Percentiles rank a stretch among this genome's conserved stretches.
These are phyloP conservation scores for Blastobotrys ciferrii DNA, from an alignment of 1,139 yeast species.

Conservation along the genomic window DNA sequence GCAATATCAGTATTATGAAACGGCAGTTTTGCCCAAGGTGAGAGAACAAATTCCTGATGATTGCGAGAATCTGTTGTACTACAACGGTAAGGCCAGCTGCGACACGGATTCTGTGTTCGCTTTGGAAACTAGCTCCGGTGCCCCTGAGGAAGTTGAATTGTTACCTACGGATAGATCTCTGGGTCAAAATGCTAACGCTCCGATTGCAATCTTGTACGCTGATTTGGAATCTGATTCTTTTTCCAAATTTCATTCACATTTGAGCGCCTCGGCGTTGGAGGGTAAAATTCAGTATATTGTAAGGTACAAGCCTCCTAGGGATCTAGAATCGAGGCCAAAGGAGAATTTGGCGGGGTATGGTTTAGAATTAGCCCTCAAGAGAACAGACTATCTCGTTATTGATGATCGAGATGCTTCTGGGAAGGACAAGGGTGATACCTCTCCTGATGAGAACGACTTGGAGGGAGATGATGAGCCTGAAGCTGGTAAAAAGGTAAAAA, in stretches of 20 bases:
- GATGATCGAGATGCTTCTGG: constrained; percentile 52
- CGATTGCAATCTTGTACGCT: constrained; percentile 48
- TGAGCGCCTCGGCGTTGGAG: constrained; percentile 56
- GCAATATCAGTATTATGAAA: constrained; percentile 54
- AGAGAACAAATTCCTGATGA: constrained; percentile 30
- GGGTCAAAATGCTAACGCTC: constrained; percentile 46
- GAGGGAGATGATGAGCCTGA: constrained; percentile 20
- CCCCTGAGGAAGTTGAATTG: constrained; percentile 24
- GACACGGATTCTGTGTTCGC: constrained; percentile 69
- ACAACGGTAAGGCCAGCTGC: constrained; percentile 53
- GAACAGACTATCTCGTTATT: constrained; percentile 61
- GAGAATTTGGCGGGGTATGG: constrained; percentile 63
- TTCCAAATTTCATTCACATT: constrained; percentile 53
- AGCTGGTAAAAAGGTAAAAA: constrained; percentile 13
- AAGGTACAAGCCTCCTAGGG: constrained; percentile 55
- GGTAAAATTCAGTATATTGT: constrained; percentile 74
- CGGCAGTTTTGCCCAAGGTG: constrained; percentile 33
- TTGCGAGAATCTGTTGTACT: constrained; percentile 51
- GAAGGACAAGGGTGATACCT: constrained; percentile 14
- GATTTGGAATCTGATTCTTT: constrained; percentile 51
- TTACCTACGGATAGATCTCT: constrained; percentile 59
- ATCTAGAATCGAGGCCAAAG: constrained; percentile 16
- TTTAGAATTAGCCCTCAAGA: constrained; percentile 56
- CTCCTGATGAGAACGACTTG: constrained; percentile 17
- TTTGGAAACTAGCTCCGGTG: constrained; percentile 44